These are phyloP conservation scores for Emergomyces africanus DNA, from an alignment of 2,329 filamentous ascomycete species.

Conservation along the genomic window DNA sequence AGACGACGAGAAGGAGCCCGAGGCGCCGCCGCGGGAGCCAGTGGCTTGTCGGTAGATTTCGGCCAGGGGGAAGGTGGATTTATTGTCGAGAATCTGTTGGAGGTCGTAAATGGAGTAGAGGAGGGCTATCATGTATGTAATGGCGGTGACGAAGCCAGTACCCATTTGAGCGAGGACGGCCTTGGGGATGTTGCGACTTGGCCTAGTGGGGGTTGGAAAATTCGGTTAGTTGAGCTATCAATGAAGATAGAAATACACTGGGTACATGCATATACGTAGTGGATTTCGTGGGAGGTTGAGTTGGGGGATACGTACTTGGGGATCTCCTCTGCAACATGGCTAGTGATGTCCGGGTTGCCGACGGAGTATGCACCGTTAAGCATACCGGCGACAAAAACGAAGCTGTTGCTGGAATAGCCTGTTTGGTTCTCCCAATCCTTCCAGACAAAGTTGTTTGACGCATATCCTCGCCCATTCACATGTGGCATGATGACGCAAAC, in stretches of 20 bases:
- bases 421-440: constrained; percentile 39
- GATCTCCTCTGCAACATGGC: constrained; percentile 54
- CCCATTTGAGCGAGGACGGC: constrained; percentile 38
- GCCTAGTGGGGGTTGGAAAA: constrained; percentile 11
- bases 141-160: constrained; percentile 35
- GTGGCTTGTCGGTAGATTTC: constrained; percentile 39
- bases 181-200: constrained; percentile 36
- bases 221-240: neutral
- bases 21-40: constrained; percentile 40
- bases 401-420: constrained; percentile 37
- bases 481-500: constrained; percentile 43
- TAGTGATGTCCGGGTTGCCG: constrained; percentile 52
- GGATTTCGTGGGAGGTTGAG: neutral
- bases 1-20: constrained; percentile 45
- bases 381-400: constrained; percentile 54
- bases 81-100: constrained; percentile 25
- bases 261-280: neutral
- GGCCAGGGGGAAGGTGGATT: constrained; percentile 34
- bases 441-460: constrained; percentile 43
- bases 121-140: constrained; percentile 38
- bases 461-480: constrained; percentile 30
- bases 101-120: constrained; percentile 40
- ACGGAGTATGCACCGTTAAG: constrained; percentile 58
- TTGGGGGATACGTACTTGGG: constrained; percentile 21
- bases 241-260: neutral